Evolutionary conservation across 768 basidiomycete species (phyloP).

Genomic region (Mycena polygramma): DNA sequence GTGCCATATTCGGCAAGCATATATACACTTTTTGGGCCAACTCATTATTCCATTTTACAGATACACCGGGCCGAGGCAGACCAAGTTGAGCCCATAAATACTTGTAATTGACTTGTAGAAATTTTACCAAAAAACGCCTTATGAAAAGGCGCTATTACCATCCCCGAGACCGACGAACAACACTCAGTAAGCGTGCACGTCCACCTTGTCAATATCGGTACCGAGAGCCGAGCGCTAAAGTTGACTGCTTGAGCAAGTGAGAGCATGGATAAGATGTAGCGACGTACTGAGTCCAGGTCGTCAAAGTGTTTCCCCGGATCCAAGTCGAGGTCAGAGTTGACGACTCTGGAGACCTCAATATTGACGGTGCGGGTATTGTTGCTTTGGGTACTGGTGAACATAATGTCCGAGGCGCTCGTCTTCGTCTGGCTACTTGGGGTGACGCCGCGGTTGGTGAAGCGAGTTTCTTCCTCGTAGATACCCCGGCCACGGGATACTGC

Average conservation of each 20-base stretch:
- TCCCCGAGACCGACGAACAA: too few relatives aligned
- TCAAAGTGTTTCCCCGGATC: not conserved
- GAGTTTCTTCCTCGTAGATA: constrained; percentile 36
- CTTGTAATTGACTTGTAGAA: too few relatives aligned
- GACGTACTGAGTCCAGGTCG: constrained; percentile 6
- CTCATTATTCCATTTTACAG: too few relatives aligned
- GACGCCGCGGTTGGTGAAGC: not conserved
- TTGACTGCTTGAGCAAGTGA: too few relatives aligned
- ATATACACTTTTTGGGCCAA: too few relatives aligned
- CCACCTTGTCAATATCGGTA: not conserved
- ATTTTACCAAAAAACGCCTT: too few relatives aligned
- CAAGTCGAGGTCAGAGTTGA: not conserved
- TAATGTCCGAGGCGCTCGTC: not conserved
- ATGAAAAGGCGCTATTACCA: too few relatives aligned
- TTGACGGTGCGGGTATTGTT: constrained; percentile 4
- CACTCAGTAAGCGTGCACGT: constrained; percentile 4
- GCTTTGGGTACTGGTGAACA: not conserved
- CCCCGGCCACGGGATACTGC: constrained; percentile 36
- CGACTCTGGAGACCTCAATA: constrained; percentile 14
- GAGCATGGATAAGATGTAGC: too few relatives aligned
- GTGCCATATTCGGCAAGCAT: too few relatives aligned
- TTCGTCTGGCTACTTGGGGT: not conserved
- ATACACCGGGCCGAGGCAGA: too few relatives aligned
- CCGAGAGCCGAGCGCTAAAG: too few relatives aligned
- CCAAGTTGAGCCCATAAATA: too few relatives aligned